phyloP scores from a whole-genome alignment of 139 green algal genomes.

The Closterium sp. region DNA sequence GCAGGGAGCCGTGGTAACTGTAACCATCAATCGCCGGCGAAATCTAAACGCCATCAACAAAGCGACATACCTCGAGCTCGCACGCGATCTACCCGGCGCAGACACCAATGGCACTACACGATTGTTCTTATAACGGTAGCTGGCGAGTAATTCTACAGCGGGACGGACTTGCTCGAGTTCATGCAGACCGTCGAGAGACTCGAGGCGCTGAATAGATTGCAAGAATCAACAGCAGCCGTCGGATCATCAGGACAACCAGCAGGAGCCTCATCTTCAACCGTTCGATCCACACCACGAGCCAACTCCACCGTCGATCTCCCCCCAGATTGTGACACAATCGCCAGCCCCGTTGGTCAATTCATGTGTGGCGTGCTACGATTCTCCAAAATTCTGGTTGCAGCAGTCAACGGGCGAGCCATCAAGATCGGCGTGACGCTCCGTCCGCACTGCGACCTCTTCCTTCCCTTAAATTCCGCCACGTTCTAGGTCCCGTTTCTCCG shows the following conservation, averaged over 20 bases:
- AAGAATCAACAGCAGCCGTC: not conserved
- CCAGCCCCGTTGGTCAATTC: conserved; percentile 1
- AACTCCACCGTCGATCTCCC: not conserved
- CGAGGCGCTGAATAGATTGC: not conserved
- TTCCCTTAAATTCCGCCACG: not conserved
- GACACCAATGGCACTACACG: not conserved
- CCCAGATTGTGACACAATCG: not conserved
- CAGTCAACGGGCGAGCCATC: conserved; percentile 10
- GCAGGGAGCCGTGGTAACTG: not conserved
- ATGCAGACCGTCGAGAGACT: not conserved
- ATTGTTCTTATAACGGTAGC: not conserved
- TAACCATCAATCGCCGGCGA: not conserved
- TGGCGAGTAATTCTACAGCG: not conserved
- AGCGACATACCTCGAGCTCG: not conserved
- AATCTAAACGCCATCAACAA: not conserved
- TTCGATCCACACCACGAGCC: not conserved
- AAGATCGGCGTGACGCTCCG: conserved; percentile 8
- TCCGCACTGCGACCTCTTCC: conserved; percentile 5
- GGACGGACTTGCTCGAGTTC: not conserved
- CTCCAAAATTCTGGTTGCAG: conserved; percentile 12
- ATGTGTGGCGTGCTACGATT: not conserved
- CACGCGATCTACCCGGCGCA: not conserved
- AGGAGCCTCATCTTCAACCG: not conserved
- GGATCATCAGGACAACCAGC: not conserved
- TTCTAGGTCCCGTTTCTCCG: conserved; percentile 13